Evolutionary conservation across 371 early-diverging fungal genomes (phyloP), one percentile per base, ranked within the genome.

Genomic region (Mucor irregularis): DNA sequence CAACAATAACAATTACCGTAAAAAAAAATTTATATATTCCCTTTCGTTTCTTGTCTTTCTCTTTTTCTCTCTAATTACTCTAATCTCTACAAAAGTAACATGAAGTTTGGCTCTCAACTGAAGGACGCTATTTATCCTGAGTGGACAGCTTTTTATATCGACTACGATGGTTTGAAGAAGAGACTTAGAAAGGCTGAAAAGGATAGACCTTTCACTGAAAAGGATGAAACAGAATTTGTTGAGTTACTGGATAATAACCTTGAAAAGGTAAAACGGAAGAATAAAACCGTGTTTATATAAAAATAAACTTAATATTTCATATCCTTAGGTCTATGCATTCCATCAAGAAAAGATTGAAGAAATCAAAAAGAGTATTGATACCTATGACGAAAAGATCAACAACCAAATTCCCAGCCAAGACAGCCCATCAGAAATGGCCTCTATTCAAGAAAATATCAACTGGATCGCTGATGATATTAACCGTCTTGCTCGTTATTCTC

Each of bases 71-170:
- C 26, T 21, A 5, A 46, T 17, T 43, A 13, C 26, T 14, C 13
- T n/a, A 26, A 22, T 25, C 26, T 11, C 25, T 16, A 42, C 0
- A 40, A 5, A 22, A 1, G 24, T n/a, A 44, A 21, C 6, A 98
- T 98, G 99, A 95, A 95, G 82, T 98, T 97, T 80, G 95, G 93
- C 51, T 84, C 89, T 56, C 92, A 93, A 71, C 81, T 97, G 25
- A 80, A 84, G 56, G 88, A 89, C 33, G 81, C 87, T 34, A 82
- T 92, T 49, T 87, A 89, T 66, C 88, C 89, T 11, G 95, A 94
- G 61, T 98, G 97, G 94, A 81, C 84, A 46, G 84, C 84, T 58
- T 89, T 91, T 71, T 98, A 97, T 69, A 68, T 97, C 22, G 94
- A 95, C 62, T 99, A 98, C 62, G 89, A 93, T 55, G 87, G 83